Percentiles rank a stretch among this genome's conserved stretches.
Evolutionary conservation across 306 rosid genomes (phyloP).

Genomic region (Castanopsis chinensis): DNA sequence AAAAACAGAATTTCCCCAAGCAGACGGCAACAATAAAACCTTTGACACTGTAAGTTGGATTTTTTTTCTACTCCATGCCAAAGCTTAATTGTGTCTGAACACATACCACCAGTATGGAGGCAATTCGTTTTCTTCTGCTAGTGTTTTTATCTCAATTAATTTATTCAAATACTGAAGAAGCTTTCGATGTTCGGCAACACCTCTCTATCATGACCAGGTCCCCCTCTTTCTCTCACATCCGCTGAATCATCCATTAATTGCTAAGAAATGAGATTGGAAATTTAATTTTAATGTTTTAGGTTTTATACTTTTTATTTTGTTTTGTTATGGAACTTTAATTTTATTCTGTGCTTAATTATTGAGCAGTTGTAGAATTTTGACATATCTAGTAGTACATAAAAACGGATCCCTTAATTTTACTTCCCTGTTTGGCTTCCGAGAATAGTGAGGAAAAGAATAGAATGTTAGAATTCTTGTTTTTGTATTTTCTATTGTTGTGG

Average conservation of each 20-base stretch:
- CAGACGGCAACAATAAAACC: too few relatives aligned
- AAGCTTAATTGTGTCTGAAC: too few relatives aligned
- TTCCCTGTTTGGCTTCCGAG: not conserved
- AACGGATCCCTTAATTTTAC: not conserved
- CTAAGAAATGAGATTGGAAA: not conserved
- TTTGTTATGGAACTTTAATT: not conserved
- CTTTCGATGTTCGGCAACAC: slow-evolving; percentile 67
- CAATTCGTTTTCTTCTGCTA: slow-evolving; percentile 20
- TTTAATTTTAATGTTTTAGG: not conserved
- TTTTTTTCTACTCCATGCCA: too few relatives aligned
- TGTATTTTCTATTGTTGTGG: not conserved
- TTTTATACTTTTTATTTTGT: not conserved
- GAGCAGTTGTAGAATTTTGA: not conserved
- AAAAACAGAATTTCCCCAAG: too few relatives aligned
- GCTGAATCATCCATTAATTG: not conserved
- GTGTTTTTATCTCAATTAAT: slow-evolving; percentile 16
- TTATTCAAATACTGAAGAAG: slow-evolving; percentile 38
- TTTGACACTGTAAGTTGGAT: too few relatives aligned
- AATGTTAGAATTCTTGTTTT: not conserved
- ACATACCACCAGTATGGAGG: slow-evolving; percentile 7
- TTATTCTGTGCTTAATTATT: not conserved
- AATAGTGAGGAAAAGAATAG: not conserved
- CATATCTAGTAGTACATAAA: not conserved
- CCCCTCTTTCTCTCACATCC: not conserved
- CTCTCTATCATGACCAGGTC: slow-evolving; percentile 85